Percentiles rank a stretch among this genome's conserved stretches.
These are phyloP conservation scores for Candida sakaeoensis DNA, from an alignment of 805 yeast species.

Conservation along the genomic window DNA sequence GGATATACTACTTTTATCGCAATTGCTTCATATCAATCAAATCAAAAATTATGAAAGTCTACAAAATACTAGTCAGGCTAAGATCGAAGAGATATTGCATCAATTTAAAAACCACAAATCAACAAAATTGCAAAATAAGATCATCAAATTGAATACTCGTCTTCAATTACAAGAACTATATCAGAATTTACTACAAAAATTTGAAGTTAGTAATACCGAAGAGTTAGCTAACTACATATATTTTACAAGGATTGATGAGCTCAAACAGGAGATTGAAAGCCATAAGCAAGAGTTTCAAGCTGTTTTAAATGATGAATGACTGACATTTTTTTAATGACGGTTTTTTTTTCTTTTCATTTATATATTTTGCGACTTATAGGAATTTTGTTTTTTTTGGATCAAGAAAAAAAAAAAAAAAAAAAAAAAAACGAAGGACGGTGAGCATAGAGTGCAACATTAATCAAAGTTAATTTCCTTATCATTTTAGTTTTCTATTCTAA, in stretches of 20 bases:
- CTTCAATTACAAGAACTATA: constrained; percentile 19
- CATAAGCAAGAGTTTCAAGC: constrained; percentile 23
- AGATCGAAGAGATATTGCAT: constrained; percentile 20
- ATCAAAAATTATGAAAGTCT: constrained; percentile 18
- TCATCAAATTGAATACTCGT: constrained; percentile 8
- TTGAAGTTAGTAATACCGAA: constrained; percentile 30
- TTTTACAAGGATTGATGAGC: constrained; percentile 28
- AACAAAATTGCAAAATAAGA: constrained; percentile 8
- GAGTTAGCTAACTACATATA: constrained; percentile 37
- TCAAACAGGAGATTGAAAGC: constrained; percentile 22
- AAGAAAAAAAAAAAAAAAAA: too few species aligned
- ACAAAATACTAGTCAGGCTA: constrained; percentile 11
- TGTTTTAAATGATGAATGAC: constrained; percentile 12
- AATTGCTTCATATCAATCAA: constrained; percentile 33
- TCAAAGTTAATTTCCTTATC: neutral
- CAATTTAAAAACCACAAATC: constrained; percentile 10
- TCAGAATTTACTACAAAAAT: constrained; percentile 21
- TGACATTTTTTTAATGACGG: too few species aligned
- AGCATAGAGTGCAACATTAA: neutral
- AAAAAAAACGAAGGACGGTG: neutral
- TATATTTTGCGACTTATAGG: too few species aligned
- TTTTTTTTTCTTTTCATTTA: too few species aligned
- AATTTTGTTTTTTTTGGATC: too few species aligned
- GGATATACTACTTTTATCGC: constrained; percentile 35
- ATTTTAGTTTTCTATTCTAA: neutral